Evolutionary conservation across 23 red algal species (phyloP).

Genomic region (Gracilaria caudata): DNA sequence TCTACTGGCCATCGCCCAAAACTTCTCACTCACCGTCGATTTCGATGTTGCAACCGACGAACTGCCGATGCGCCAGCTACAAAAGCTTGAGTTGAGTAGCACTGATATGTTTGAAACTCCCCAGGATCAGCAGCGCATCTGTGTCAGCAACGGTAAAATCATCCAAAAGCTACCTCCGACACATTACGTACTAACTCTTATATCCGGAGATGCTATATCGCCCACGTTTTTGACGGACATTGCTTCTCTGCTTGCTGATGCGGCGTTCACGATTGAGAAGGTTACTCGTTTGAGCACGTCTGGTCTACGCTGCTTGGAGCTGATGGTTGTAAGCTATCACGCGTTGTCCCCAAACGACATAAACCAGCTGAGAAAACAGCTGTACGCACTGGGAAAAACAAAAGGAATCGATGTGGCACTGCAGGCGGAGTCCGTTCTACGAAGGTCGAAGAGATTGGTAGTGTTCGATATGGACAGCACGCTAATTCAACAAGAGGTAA

Average conservation of each 20-base stretch:
- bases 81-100: background rate
- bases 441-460: constrained; percentile 88
- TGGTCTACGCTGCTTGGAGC: constrained; percentile 72
- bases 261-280: constrained; percentile 63
- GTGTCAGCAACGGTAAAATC: background rate
- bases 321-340: constrained; percentile 29
- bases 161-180: background rate
- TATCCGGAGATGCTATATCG: constrained; percentile 44
- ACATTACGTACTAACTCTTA: constrained; percentile 76
- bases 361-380: constrained; percentile 67
- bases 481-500: constrained; percentile 99
- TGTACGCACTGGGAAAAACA: constrained; percentile 82
- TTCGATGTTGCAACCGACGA: constrained; percentile 49
- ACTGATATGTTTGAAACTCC: background rate
- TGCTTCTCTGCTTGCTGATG: constrained; percentile 44
- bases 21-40: constrained; percentile 62
- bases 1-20: constrained; percentile 73
- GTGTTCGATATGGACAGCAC: constrained; percentile 99
- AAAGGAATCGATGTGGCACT: constrained; percentile 82
- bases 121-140: background rate
- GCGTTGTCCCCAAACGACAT: constrained; percentile 40
- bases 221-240: constrained; percentile 62
- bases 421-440: constrained; percentile 81
- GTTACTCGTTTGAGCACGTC: constrained; percentile 63
- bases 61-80: background rate